A percentile compares a stretch with the other conserved stretches of the same genome.
Evolutionary conservation across 208 protist species (phyloP).

Genomic region (Trypanosoma avium): DNA sequence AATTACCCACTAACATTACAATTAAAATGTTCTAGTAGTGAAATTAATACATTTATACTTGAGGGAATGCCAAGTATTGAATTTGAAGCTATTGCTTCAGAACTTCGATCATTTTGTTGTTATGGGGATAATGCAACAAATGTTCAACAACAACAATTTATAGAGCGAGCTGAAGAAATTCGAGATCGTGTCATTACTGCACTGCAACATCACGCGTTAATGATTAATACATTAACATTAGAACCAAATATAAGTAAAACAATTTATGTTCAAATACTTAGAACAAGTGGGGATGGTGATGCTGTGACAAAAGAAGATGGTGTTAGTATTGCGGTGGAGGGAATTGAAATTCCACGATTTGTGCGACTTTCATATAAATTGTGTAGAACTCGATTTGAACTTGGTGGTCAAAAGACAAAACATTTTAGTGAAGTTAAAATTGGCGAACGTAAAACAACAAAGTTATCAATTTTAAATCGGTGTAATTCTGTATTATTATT

Average conservation of each 20-base stretch:
- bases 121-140: conserved; percentile 38
- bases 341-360: conserved; percentile 76
- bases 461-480: conserved; percentile 71
- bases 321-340: conserved; percentile 62
- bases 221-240: conserved; percentile 40
- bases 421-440: conserved; percentile 91
- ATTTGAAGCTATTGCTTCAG: conserved; percentile 36
- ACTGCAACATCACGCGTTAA: conserved; percentile 31
- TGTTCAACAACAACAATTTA: conserved; percentile 2
- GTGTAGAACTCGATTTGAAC: conserved; percentile 65
- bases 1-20: conserved; percentile 49
- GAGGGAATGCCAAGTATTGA: conserved; percentile 29
- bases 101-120: conserved; percentile 48
- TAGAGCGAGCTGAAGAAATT: conserved; percentile 35
- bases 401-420: conserved; percentile 82
- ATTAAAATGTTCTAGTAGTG: conserved; percentile 47
- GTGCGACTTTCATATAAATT: conserved; percentile 81
- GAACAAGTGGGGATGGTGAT: conserved; percentile 34
- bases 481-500: conserved; percentile 75
- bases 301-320: conserved; percentile 82
- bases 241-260: conserved; percentile 39
- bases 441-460: conserved; percentile 79
- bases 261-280: conserved; percentile 68
- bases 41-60: conserved; percentile 68
- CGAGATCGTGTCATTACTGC: conserved; percentile 44